Evolutionary conservation across 2,329 filamentous ascomycete species (phyloP).

Genomic region (Penicillium sp.): DNA sequence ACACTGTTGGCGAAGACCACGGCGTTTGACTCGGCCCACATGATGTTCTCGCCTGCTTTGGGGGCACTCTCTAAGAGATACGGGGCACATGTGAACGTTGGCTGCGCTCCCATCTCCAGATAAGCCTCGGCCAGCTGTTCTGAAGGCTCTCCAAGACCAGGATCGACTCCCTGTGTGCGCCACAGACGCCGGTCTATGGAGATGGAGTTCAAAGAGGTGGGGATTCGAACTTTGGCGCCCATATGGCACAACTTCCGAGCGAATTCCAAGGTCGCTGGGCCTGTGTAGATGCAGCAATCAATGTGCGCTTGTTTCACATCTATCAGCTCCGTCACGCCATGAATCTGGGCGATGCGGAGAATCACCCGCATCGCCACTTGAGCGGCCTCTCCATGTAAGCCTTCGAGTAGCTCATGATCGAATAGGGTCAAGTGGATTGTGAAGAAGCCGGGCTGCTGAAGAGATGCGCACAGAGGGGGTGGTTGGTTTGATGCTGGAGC

Average conservation of each 20-base stretch:
- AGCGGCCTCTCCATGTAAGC: conserved; percentile 32
- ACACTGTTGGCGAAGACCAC: conserved; percentile 48
- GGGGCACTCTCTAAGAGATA: conserved; percentile 40
- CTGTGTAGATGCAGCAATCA: conserved; percentile 44
- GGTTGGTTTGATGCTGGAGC: neutral
- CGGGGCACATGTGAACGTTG: conserved; percentile 46
- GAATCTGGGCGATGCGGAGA: conserved; percentile 35
- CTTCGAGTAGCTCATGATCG: conserved; percentile 29
- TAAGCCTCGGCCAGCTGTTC: conserved; percentile 38
- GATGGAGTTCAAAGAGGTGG: conserved; percentile 45
- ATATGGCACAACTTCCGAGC: conserved; percentile 33
- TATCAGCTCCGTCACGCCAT: conserved; percentile 33
- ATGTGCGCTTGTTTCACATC: conserved; percentile 43
- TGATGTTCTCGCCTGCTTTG: conserved; percentile 39
- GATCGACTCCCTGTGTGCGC: conserved; percentile 36
- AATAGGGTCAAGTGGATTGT: conserved; percentile 16
- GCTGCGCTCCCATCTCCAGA: conserved; percentile 39
- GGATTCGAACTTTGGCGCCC: conserved; percentile 37
- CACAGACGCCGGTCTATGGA: conserved; percentile 43
- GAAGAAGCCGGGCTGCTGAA: neutral
- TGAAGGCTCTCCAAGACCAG: conserved; percentile 28
- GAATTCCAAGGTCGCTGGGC: conserved; percentile 37
- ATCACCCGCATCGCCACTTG: conserved; percentile 40
- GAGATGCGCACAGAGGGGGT: neutral
- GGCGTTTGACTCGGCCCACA: conserved; percentile 47